These are phyloP conservation scores for Arthrobotrys musiformis DNA, from an alignment of 2,329 filamentous ascomycete species.

Conservation along the genomic window DNA sequence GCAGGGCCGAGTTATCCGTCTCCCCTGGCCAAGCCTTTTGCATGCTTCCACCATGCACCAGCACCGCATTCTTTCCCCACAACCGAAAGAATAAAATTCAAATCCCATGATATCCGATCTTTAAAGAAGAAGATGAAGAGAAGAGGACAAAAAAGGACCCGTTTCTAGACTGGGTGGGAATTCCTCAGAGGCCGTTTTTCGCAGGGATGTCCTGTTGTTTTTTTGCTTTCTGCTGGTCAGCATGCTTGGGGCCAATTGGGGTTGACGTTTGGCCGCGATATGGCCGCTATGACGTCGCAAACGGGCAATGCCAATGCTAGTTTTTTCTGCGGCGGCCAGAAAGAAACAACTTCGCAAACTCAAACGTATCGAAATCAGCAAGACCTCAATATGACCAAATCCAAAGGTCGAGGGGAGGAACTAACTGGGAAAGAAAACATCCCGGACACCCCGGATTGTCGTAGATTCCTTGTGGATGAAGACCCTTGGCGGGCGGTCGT, in stretches of 20 bases:
- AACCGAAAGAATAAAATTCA: not conserved
- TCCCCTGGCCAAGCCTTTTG: too few species aligned
- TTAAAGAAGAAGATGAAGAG: too few species aligned
- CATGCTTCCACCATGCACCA: too few species aligned
- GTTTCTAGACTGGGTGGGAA: not conserved
- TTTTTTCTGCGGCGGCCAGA: not conserved
- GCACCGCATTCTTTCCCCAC: too few species aligned
- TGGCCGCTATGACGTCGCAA: slow-evolving; percentile 10
- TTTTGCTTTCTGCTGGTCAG: too few species aligned
- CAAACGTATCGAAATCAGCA: too few species aligned
- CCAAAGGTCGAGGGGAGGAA: not conserved
- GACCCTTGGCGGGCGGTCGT: not conserved
- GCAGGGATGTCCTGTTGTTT: too few species aligned
- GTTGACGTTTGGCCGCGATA: not conserved
- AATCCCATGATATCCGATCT: slow-evolving; percentile 4
- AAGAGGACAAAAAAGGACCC: not conserved
- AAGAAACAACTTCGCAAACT: not conserved
- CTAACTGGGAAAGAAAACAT: not conserved
- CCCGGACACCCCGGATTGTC: slow-evolving; percentile 19
- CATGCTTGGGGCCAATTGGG: too few species aligned
- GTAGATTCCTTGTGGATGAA: not conserved
- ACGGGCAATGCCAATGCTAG: not conserved
- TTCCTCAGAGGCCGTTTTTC: not conserved
- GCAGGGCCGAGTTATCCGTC: too few species aligned
- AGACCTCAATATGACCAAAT: too few species aligned